Conservation (phyloP, 129 eudicot genomes). For the Flaveria linearis region DNA sequence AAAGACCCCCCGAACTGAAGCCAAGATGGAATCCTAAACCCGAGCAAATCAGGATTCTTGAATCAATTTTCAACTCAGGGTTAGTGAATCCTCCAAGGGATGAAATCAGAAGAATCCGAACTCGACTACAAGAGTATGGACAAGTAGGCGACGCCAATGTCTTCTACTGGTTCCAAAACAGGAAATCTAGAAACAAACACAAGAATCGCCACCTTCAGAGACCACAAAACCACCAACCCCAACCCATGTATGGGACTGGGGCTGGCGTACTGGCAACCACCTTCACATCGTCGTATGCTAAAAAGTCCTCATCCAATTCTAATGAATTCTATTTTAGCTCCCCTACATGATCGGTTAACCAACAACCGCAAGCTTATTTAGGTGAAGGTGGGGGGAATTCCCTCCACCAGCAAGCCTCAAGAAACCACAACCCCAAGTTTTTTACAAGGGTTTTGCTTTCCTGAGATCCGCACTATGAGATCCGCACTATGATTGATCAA, state of each 20-base stretch:
- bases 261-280: conserved; percentile 32
- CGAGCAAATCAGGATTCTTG: conserved; percentile 88
- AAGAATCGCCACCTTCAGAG: conserved; percentile 64
- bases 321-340: conserved; percentile 44
- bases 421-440: conserved; percentile 18
- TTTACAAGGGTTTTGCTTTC: conserved; percentile 56
- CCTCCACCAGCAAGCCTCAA: conserved; percentile 10
- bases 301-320: conserved; percentile 55
- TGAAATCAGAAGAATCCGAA: conserved; percentile 77
- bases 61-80: conserved; percentile 88
- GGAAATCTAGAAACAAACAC: conserved; percentile 89
- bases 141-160: conserved; percentile 97
- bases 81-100: conserved; percentile 94
- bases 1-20: conserved; percentile 86
- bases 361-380: conserved; percentile 37
- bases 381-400: conserved; percentile 15
- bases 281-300: conserved; percentile 65
- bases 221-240: conserved; percentile 40
- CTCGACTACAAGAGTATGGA: conserved; percentile 79
- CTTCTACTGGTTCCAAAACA: conserved; percentile 95
- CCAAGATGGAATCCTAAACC: conserved; percentile 98
- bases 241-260: not conserved
- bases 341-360: conserved; percentile 76
- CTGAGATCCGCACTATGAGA: conserved; percentile 30
- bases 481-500: conserved; percentile 23